Base-by-base conservation (phyloP, 2,329 filamentous ascomycete genomes). In the Fonsecaea erecta region DNA sequence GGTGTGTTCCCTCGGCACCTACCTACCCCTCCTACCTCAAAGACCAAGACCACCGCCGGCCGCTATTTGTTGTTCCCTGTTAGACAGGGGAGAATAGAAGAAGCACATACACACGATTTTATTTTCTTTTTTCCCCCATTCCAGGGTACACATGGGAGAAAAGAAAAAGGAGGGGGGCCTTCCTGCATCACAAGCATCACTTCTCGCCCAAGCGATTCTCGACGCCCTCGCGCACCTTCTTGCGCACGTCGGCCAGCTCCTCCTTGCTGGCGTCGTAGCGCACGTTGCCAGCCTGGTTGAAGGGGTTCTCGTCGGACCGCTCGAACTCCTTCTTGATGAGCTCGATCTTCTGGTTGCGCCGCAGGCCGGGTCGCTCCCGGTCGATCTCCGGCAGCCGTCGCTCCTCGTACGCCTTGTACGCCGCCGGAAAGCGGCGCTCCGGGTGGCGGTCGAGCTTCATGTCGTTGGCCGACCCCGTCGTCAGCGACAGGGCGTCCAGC, bases 261-360 rank as follows among this genome's bases (percentile, higher is more conserved):
- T 92, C 91, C 78, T 86, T 90, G 24, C 84, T 86, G 60, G 91
- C 86, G 78, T 99, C 91, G 79, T 92, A 96, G 2, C 83, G 78
- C 1, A 88, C 91, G 58, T 82, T 86, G 16, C 89, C 88, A 1
- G 63, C 65, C 80, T 96, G 92, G 80, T 97, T 97, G 81, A 96
- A 95, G 14, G 95, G 95, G 77, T 99, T 99, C 73, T 98, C 94
- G 1, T 91, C 89, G 74, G 90, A 91, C 83, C 92, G 96, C 78
- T 96, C 90, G 77, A 98, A 99, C 81, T 98, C 95, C 83, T 96
- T 96, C 68, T 86, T 80, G 71, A 96, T 91, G 74, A 89, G 84
- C 69, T 94, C 90, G 73, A 93, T 88, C 78, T 91, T 90, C 85
- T 97, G 93, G 72, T 96, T 87, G 72, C 91, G 83, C 63, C 93